phyloP scores from a whole-genome alignment of 208 protist genomes.

The Trypanosoma cruzi region DNA sequence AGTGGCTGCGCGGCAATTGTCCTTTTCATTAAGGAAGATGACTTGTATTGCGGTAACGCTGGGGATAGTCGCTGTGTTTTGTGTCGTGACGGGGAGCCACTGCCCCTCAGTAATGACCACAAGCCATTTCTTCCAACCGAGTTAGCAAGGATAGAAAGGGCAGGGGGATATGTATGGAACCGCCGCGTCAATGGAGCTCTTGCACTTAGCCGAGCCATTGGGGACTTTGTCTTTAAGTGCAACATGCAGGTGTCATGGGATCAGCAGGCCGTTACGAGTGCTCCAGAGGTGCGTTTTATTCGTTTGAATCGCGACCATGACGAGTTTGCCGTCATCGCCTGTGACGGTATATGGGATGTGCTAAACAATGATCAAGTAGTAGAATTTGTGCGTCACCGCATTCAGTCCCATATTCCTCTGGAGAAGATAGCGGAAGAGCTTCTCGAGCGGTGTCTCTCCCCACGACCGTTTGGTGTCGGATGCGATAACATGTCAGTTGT shows the following conservation, averaged over 20 bases:
- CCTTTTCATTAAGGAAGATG: constrained; percentile 73
- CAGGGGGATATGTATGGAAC: constrained; percentile 92
- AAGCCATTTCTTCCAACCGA: constrained; percentile 89
- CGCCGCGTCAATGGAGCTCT: constrained; percentile 95
- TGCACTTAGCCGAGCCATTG: constrained; percentile 94
- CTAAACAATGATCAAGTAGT: constrained; percentile 90
- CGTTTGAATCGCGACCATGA: constrained; percentile 79
- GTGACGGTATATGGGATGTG: constrained; percentile 95
- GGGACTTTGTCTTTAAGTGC: constrained; percentile 94
- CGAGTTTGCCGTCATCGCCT: constrained; percentile 91
- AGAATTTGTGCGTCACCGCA: constrained; percentile 67
- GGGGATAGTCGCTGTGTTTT: constrained; percentile 93
- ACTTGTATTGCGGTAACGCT: constrained; percentile 92
- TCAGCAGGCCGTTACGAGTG: constrained; percentile 91
- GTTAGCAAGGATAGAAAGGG: constrained; percentile 86
- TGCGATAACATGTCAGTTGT: constrained; percentile 95
- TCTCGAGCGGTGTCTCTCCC: constrained; percentile 81
- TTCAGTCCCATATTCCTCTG: constrained; percentile 62
- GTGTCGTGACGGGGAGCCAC: constrained; percentile 80
- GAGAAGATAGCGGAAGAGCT: constrained; percentile 68
- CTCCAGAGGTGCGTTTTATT: constrained; percentile 72
- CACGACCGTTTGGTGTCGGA: constrained; percentile 80
- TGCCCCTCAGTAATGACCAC: constrained; percentile 94
- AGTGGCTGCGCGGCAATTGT: constrained; percentile 90
- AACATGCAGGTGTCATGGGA: constrained; percentile 85